phyloP scores from a whole-genome alignment of 2,329 filamentous ascomycete genomes.

The Paraphaeosphaeria sporulosa region DNA sequence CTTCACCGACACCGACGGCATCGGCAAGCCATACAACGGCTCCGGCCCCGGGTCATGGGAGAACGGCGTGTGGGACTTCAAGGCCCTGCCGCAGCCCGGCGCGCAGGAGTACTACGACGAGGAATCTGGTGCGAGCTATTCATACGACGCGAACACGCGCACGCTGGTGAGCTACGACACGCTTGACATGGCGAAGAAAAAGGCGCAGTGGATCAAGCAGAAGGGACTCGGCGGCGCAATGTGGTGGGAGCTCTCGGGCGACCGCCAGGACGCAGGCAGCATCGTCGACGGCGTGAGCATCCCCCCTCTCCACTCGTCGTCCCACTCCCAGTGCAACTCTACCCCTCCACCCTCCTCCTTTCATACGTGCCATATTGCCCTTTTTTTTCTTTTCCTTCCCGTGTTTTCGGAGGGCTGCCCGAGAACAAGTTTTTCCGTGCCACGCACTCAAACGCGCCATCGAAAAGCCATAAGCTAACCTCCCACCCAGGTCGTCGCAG shows the following conservation, averaged over 20 bases:
- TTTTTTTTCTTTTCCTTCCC: background rate
- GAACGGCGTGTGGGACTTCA: conserved; percentile 81
- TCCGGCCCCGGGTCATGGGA: conserved; percentile 86
- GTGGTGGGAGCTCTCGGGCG: conserved; percentile 93
- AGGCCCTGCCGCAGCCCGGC: conserved; percentile 75
- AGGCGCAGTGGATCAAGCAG: conserved; percentile 74
- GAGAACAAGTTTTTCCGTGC: conserved; percentile 7
- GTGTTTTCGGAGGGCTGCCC: conserved; percentile 1
- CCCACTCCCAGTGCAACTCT: background rate
- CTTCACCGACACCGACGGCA: conserved; percentile 79
- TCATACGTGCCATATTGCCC: background rate
- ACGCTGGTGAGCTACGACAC: conserved; percentile 82
- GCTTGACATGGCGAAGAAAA: conserved; percentile 69
- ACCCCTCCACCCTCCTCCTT: background rate
- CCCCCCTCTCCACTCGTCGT: background rate
- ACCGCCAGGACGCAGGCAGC: conserved; percentile 69
- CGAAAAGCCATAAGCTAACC: conserved; percentile 11
- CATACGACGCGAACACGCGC: conserved; percentile 69
- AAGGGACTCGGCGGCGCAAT: conserved; percentile 83
- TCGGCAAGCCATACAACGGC: conserved; percentile 73
- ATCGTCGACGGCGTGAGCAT: conserved; percentile 60
- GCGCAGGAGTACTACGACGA: conserved; percentile 70
- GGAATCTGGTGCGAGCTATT: conserved; percentile 75
- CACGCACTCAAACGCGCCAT: conserved; percentile 13
- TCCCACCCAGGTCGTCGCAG: conserved; percentile 42